Base-by-base conservation (phyloP, 805 yeast genomes). In the Nakazawaea holstii region DNA sequence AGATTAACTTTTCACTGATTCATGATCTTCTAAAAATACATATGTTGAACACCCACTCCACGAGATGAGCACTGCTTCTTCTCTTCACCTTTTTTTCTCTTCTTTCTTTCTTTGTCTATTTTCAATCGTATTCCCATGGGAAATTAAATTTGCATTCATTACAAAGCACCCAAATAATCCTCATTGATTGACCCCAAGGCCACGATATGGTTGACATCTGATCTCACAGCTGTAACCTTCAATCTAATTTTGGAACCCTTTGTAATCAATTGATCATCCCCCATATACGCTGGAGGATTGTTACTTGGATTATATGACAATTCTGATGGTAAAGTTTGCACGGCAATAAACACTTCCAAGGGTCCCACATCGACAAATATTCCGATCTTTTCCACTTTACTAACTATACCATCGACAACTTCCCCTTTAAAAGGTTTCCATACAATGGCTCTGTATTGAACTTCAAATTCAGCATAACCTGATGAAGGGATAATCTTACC, bases 371-470 rank as follows among this genome's bases (percentile, higher is more conserved):
- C 97, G 35, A 96, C 98, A 64, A 94, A 94, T 55, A 94, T 89
- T 8, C 99, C 99, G 84, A 92, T 86, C 60, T 80, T 89, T 65
- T 86, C 89, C 42, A 95, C 97, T 30, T 88, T 87, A 11, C 96
- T 87, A 13, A 94, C 98, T 24, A 92, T 82, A 6, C 95, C 99
- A 66, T 94, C 99, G 26, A 94, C 98, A 7, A 94, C 99, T 67
- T 94, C 99, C 32, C 98, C 99, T 68, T 94, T 94, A 70, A 94
- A 94, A 4, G 99, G 99, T 60, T 92, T 87, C 95, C 97, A 94
- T 31, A 94, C 97, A 45, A 94, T 91, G 0, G 99, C 99, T 56
- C 96, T 74, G 65, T 94, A 94, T 66, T 89, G 88, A 46, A 94
- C 98, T 57, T 89, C 95, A 59, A 94, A 94, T 66, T 90, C 97